A percentile compares a stretch with the other conserved stretches of the same genome.
Evolutionary conservation across 768 basidiomycete species (phyloP).

Genomic region (Jaapia argillacea): DNA sequence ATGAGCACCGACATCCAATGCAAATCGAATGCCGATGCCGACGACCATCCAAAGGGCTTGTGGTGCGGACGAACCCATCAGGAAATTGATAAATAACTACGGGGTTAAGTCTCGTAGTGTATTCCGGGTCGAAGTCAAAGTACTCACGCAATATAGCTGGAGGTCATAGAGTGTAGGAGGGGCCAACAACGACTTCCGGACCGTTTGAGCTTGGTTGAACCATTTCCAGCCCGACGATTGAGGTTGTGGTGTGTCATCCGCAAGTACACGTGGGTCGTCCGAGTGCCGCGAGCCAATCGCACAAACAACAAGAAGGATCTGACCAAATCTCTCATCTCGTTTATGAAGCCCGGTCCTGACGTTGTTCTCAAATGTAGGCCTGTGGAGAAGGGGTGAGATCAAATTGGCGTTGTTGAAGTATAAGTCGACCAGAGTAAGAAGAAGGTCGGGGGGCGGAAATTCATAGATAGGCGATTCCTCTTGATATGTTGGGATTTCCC

Average conservation of each 20-base stretch:
- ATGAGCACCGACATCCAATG: conserved; percentile 36
- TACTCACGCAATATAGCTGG: conserved; percentile 46
- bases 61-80: conserved; percentile 48
- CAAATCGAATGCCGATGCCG: conserved; percentile 27
- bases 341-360: conserved; percentile 39
- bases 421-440: conserved; percentile 39
- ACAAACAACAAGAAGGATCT: conserved; percentile 59
- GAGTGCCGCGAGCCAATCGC: conserved; percentile 51
- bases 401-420: conserved; percentile 55
- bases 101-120: background rate
- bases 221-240: conserved; percentile 52
- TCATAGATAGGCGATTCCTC: conserved; percentile 16
- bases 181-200: conserved; percentile 38
- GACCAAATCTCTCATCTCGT: conserved; percentile 40
- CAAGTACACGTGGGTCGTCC: conserved; percentile 26
- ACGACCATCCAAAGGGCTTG: conserved; percentile 51
- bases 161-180: conserved; percentile 51
- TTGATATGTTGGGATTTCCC: background rate
- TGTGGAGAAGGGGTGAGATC: conserved; percentile 63
- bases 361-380: conserved; percentile 50
- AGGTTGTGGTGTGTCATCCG: background rate
- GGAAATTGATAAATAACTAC: conserved; percentile 43
- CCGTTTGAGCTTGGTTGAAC: conserved; percentile 42
- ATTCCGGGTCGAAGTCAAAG: too few species aligned
- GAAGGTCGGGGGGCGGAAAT: conserved; percentile 45